A percentile compares a stretch with the other conserved stretches of the same genome.
These are phyloP conservation scores for Dissoconium aciculare DNA, from an alignment of 2,329 filamentous ascomycete species.

Conservation along the genomic window DNA sequence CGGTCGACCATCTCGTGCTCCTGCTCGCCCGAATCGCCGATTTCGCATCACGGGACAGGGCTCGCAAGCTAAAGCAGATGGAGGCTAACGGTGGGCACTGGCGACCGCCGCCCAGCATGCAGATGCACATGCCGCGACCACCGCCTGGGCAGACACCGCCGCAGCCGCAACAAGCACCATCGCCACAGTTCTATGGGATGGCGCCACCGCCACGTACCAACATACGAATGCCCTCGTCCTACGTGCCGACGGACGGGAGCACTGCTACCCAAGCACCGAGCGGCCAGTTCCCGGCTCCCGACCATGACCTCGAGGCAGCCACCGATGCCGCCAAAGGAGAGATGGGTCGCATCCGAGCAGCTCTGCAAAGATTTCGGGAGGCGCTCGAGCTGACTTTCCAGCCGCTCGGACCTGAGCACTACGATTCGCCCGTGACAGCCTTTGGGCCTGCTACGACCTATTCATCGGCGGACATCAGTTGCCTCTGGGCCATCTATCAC, in stretches of 20 bases:
- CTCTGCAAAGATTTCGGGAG: constrained; percentile 48
- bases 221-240: constrained; percentile 30
- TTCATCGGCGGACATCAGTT: constrained; percentile 71
- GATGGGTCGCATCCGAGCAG: constrained; percentile 59
- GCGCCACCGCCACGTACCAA: constrained; percentile 27
- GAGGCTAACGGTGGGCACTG: constrained; percentile 43
- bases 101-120: constrained; percentile 38
- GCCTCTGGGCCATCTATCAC: constrained; percentile 77
- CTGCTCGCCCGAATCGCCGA: constrained; percentile 64
- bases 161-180: constrained; percentile 20
- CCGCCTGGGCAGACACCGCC: constrained; percentile 5
- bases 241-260: constrained; percentile 16
- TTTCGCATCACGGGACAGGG: constrained; percentile 63
- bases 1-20: constrained; percentile 74
- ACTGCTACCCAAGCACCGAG: constrained; percentile 11
- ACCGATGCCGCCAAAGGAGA: constrained; percentile 59
- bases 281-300: constrained; percentile 31
- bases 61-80: constrained; percentile 58
- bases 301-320: constrained; percentile 44
- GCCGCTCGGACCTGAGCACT: constrained; percentile 54
- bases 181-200: constrained; percentile 37
- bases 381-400: constrained; percentile 58
- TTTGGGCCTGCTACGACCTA: constrained; percentile 75
- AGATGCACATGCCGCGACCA: constrained; percentile 24
- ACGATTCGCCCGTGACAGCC: constrained; percentile 48